Conservation (phyloP, 2,329 filamentous ascomycete species). For the Paracamarosporium sp. region DNA sequence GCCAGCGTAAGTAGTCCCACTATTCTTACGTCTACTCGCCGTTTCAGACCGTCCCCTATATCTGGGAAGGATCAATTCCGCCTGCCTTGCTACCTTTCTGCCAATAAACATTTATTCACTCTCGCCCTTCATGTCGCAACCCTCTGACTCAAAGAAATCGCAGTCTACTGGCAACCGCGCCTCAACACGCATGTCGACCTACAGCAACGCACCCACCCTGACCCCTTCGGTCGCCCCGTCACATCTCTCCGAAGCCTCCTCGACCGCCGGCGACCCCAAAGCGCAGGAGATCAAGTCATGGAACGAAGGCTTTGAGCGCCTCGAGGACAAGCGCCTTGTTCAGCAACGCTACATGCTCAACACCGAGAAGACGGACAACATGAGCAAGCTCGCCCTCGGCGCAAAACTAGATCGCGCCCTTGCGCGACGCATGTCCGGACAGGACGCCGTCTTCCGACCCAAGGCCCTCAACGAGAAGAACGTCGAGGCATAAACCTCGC, state of each 20-base stretch:
- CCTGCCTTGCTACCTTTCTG: slow-evolving; percentile 8
- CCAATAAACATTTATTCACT: slow-evolving; percentile 20
- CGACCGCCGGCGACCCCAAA: slow-evolving; percentile 53
- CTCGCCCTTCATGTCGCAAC: slow-evolving; percentile 24
- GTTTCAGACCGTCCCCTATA: slow-evolving; percentile 37
- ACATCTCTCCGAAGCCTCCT: slow-evolving; percentile 46
- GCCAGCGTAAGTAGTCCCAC: slow-evolving; percentile 45
- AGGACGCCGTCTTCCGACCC: slow-evolving; percentile 84
- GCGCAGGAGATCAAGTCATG: slow-evolving; percentile 75
- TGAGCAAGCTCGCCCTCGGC: slow-evolving; percentile 85
- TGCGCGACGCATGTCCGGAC: slow-evolving; percentile 81
- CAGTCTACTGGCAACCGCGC: slow-evolving; percentile 46
- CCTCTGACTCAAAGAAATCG: slow-evolving; percentile 34
- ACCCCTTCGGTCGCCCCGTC: slow-evolving; percentile 58
- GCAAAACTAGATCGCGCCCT: slow-evolving; percentile 91
- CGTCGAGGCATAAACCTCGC: slow-evolving; percentile 29
- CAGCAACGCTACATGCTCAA: slow-evolving; percentile 82
- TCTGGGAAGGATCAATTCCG: slow-evolving; percentile 19
- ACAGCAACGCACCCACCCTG: slow-evolving; percentile 58
- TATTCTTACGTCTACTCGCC: slow-evolving; percentile 24
- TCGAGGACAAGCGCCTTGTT: slow-evolving; percentile 86
- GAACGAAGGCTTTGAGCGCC: slow-evolving; percentile 79
- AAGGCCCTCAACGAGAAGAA: slow-evolving; percentile 48
- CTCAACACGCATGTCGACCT: slow-evolving; percentile 57
- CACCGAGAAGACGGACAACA: slow-evolving; percentile 79